Evolutionary conservation across 192 early-diverging fungal genomes (phyloP), one percentile per base, ranked within the genome.

Genomic region (Haplosporangium gracile): DNA sequence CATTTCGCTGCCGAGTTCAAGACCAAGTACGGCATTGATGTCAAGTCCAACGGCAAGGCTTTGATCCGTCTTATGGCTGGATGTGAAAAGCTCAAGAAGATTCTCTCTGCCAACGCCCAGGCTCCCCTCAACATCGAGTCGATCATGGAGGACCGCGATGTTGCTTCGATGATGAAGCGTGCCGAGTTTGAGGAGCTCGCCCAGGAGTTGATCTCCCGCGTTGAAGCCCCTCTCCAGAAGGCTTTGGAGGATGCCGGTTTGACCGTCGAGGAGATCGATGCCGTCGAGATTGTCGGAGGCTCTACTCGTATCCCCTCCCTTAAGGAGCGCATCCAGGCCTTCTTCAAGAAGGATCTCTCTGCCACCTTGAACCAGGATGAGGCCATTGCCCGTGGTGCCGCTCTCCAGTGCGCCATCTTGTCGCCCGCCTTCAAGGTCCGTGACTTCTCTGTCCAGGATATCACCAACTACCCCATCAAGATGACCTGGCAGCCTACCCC

Each of bases 371-470:
- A 99, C 93, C 96, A 97, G 89, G 98, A 99, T 83, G 98, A 99
- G 91, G 97, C 97, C 57, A 94, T 98, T 85, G 95, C 98, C 40
- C 96, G 98, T 86, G 98, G 98, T 82, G 96, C 96, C 79, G 98
- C 97, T 43, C 92, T 99, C 57, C 96, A 97, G 91, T 99, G 98
- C 91, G 98, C 98, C 85, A 98, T 99, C 88, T 89, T 97, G 68
- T 98, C 97, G 34, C 98, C 98, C 1, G 95, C 96, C 47, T 98
- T 99, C 96, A 97, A 97, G 87, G 98, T 99, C 82, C 97, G 98
- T 74, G 98, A 99, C 60, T 98, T 99, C 88, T 84, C 93, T 55
- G 94, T 99, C 72, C 93, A 96, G 85, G 98, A 99, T 92, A 93
- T 96, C 88, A 96, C 95, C 72, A 84, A 89, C 70, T 97, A 98